Evolutionary conservation across 2,329 filamentous ascomycete genomes (phyloP).

Genomic region (Immersiporthe knoxdaviesiana): DNA sequence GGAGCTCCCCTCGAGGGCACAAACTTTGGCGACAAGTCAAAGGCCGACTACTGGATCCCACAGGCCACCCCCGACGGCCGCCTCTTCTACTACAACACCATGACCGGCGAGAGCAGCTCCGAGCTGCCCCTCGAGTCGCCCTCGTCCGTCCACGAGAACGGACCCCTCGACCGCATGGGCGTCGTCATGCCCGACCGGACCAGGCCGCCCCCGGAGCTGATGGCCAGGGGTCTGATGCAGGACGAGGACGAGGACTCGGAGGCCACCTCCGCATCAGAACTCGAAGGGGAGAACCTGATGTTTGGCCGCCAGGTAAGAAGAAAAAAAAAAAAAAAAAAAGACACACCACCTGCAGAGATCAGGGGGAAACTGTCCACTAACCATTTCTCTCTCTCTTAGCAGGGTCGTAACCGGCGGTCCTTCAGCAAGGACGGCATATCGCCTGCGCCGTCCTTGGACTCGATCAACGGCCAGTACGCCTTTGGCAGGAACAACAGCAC

Average conservation of each 20-base stretch:
- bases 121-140: slow-evolving; percentile 93
- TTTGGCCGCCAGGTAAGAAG: slow-evolving; percentile 67
- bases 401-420: slow-evolving; percentile 68
- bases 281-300: slow-evolving; percentile 77
- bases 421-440: slow-evolving; percentile 71
- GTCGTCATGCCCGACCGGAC: slow-evolving; percentile 88
- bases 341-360: neutral
- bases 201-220: slow-evolving; percentile 85
- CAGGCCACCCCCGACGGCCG: slow-evolving; percentile 93
- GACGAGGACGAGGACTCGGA: slow-evolving; percentile 92
- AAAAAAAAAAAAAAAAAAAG: no score
- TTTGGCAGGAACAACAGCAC: slow-evolving; percentile 50
- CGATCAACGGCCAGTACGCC: slow-evolving; percentile 71
- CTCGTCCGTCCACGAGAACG: slow-evolving; percentile 75
- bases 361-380: slow-evolving; percentile 8
- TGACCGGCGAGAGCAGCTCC: slow-evolving; percentile 93
- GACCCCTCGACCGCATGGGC: slow-evolving; percentile 86
- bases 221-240: slow-evolving; percentile 79
- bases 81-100: slow-evolving; percentile 97
- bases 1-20: slow-evolving; percentile 71
- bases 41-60: slow-evolving; percentile 97
- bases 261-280: slow-evolving; percentile 78
- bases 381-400: slow-evolving; percentile 13
- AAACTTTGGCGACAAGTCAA: slow-evolving; percentile 68
- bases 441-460: slow-evolving; percentile 89